Base-by-base conservation (phyloP, 169 alveolate genomes). In the Amoebophrya sp. region DNA sequence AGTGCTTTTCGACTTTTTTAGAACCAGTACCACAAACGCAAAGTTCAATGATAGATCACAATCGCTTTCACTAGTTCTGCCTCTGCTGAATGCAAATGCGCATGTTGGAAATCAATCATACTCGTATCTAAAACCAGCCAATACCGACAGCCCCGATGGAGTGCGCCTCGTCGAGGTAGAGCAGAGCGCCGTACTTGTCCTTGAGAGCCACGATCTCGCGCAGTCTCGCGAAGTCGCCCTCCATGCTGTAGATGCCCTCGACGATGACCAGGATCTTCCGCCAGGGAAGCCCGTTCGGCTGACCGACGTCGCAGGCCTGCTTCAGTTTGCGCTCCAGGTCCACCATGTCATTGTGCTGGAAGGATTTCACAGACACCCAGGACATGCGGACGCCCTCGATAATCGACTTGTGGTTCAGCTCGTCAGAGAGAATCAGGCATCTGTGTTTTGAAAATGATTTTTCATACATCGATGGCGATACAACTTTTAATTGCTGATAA, bases 81-180 rank as follows among this genome's bases (percentile, higher is more conserved):
- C n/a, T n/a, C n/a, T n/a, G n/a, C n/a, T n/a, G n/a, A n/a, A n/a
- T n/a, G n/a, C n/a, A n/a, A n/a, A n/a, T n/a, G n/a, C n/a, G n/a
- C n/a, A n/a, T n/a, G n/a, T n/a, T n/a, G n/a, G n/a, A n/a, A n/a
- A n/a, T n/a, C n/a, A n/a, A n/a, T n/a, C n/a, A n/a, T n/a, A n/a
- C n/a, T n/a, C n/a, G n/a, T n/a, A n/a, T n/a, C n/a, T 47, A 47
- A 18, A 47, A 47, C 66, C 7, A 25, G 83, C 18, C 1, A 29
- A 77, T 53, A 14, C 98, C 98, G 83, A 95, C 96, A 40, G 96
- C 94, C n/a, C 98, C 98, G 38, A 96, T 97, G 25, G 97, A 97
- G 92, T 96, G 98, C 25, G 96, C 98, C 93, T 96, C 98, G 93
- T 96, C 98, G 38, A 95, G 92, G 92, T 94, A 96, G 23, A 96